Evolutionary conservation across 345 rosid genomes (phyloP), one percentile per base, ranked within the genome.

Genomic region (Sonneratia alba): DNA sequence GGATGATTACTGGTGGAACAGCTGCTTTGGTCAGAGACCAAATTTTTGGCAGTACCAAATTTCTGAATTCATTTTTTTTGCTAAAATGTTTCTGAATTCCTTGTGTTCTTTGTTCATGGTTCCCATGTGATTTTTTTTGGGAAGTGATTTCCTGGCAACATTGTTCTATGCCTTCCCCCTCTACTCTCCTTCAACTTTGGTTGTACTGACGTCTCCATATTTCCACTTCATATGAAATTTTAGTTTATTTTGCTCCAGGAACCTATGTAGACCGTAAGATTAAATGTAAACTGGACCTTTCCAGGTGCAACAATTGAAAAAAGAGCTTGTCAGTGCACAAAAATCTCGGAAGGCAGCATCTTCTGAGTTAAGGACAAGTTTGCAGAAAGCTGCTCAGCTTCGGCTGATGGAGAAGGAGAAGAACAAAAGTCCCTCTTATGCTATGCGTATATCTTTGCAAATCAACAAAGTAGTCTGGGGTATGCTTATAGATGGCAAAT

Each of bases 371-470:
- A 82, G 99, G 79, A 76, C 74, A 75, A 90, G 90, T 42, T 79
- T 95, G 75, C 98, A 95, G 84, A 89, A 90, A 72, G 97, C 99
- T 68, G 99, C 98, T 71, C 97, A 95, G 79, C 81, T 84, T 71
- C 86, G 96, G 56, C 66, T 95, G 66, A 89, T 80, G 97, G 99
- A 90, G 85, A 95, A 95, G 84, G 98, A 95, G 80, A 94, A 94
- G 79, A 95, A 88, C 81, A 95, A 95, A 85, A 90, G 99, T 72
- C 98, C 99, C 66, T 95, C 99, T 32, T 92, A 83, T 85, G 99
- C 99, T 59, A 95, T 95, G 99, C 96, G 94, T 56, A 90, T 95
- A 75, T 90, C 97, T 53, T 80, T 95, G 82, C 89, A 90, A 84
- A 95, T 92, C 61, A 82, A 82, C 65, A 90, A 90, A 80, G 96